Evolutionary conservation across 1,284 basidiomycete genomes (phyloP).

Genomic region (Spongispora temasekensis): DNA sequence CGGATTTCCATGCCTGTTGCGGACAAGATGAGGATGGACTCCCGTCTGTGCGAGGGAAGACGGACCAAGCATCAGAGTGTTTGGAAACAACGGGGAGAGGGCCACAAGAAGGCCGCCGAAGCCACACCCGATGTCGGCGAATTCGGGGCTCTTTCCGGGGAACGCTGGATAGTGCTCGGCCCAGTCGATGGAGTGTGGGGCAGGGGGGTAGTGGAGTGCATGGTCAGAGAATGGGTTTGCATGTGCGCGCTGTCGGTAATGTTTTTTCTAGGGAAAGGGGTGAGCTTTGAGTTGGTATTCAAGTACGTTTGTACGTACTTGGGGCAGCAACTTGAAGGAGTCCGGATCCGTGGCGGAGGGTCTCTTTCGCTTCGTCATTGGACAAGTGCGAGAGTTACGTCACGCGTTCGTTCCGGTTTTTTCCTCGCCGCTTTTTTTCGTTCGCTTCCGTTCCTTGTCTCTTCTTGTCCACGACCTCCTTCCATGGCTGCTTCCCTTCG

Average conservation of each 20-base stretch:
- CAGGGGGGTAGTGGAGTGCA: conserved; percentile 85
- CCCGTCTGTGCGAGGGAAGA: conserved; percentile 13
- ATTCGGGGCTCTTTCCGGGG: conserved; percentile 76
- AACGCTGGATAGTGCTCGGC: conserved; percentile 81
- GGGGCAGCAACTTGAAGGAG: conserved; percentile 19
- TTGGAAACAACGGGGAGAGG: conserved; percentile 89
- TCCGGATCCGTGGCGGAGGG: conserved; percentile 3
- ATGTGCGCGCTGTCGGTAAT: conserved; percentile 96
- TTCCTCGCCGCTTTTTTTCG: conserved; percentile 19
- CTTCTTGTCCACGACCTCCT: conserved; percentile 3
- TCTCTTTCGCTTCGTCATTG: conserved; percentile 34
- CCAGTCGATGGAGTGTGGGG: conserved; percentile 86
- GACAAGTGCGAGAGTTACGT: neutral
- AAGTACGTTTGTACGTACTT: conserved; percentile 22
- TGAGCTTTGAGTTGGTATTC: too few species aligned
- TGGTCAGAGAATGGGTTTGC: conserved; percentile 99
- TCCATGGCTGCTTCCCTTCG: conserved; percentile 36
- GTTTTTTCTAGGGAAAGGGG: conserved; percentile 75
- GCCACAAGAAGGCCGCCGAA: conserved; percentile 94
- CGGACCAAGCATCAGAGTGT: conserved; percentile 92
- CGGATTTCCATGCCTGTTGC: conserved; percentile 92
- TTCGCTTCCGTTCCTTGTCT: conserved; percentile 6
- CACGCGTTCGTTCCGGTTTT: conserved; percentile 27
- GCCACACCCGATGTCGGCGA: conserved; percentile 97
- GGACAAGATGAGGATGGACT: conserved; percentile 6